Percentiles rank a stretch among this genome's conserved stretches.
Evolutionary conservation across 2,329 filamentous ascomycete species (phyloP).

Genomic region (Colletotrichum zoysiae): DNA sequence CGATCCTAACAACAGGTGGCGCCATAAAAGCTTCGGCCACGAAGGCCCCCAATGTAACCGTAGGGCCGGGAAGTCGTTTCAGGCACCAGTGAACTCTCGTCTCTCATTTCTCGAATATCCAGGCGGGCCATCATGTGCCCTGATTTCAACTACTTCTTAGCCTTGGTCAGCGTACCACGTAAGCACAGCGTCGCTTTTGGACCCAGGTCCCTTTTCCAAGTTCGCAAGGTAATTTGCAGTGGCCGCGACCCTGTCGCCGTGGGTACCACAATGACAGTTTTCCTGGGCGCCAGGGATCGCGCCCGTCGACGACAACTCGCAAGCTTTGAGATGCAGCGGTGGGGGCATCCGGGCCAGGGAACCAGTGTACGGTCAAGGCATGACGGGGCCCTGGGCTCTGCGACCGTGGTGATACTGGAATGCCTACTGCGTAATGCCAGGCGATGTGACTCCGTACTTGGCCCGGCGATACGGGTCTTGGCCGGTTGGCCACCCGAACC

Average conservation of each 20-base stretch:
- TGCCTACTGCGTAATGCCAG: constrained; percentile 56
- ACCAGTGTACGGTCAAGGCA: constrained; percentile 67
- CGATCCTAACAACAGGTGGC: constrained; percentile 70
- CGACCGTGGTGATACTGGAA: constrained; percentile 69
- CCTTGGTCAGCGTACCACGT: no score
- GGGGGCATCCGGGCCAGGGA: constrained; percentile 70
- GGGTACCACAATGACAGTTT: no score
- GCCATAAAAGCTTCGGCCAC: constrained; percentile 63
- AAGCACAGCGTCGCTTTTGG: not conserved
- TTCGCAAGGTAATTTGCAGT: not conserved
- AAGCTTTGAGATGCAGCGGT: constrained; percentile 68
- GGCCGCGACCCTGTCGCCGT: not conserved
- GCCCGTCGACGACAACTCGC: not conserved
- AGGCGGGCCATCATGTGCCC: constrained; percentile 64
- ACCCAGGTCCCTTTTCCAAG: no score
- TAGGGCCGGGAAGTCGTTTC: constrained; percentile 61
- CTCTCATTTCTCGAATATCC: constrained; percentile 59
- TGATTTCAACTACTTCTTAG: constrained; percentile 66
- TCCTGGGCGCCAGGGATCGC: not conserved
- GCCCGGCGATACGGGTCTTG: constrained; percentile 74
- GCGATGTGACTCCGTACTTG: constrained; percentile 72
- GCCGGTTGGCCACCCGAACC: constrained; percentile 65
- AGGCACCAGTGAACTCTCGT: constrained; percentile 62
- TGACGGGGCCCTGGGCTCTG: constrained; percentile 59
- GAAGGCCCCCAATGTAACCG: constrained; percentile 72